Percentiles rank a stretch among this genome's conserved stretches.
These are phyloP conservation scores for Diplosphaera chodatii DNA, from an alignment of 139 green algal species.

Conservation along the genomic window DNA sequence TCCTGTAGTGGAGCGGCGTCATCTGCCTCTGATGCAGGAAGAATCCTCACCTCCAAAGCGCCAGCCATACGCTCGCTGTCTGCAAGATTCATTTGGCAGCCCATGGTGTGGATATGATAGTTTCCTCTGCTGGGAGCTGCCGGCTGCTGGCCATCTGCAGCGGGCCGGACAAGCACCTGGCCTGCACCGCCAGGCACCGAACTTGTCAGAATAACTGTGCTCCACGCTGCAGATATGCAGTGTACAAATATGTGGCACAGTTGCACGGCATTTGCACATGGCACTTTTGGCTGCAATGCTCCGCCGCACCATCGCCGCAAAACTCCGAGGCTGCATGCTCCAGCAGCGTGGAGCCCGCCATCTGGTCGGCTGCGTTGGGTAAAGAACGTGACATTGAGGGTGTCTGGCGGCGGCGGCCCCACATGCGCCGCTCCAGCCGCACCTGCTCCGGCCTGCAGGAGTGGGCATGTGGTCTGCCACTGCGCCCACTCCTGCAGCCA, in stretches of 20 bases:
- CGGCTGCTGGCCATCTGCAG: background rate
- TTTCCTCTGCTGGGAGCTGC: constrained; percentile 39
- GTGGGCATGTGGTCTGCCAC: background rate
- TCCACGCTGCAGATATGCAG: too few relatives aligned
- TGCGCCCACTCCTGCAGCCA: too few relatives aligned
- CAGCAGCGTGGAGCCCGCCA: background rate
- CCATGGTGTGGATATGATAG: constrained; percentile 95
- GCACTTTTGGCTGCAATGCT: too few relatives aligned
- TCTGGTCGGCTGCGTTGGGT: background rate
- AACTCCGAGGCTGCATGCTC: background rate
- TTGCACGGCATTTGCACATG: too few relatives aligned
- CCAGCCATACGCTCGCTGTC: constrained; percentile 96
- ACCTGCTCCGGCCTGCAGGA: background rate
- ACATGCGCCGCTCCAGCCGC: background rate
- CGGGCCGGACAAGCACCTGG: constrained; percentile 17
- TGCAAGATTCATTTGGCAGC: constrained; percentile 66
- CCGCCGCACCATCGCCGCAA: background rate
- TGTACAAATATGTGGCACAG: too few relatives aligned
- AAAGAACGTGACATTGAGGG: background rate
- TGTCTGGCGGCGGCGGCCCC: background rate
- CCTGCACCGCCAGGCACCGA: constrained; percentile 16
- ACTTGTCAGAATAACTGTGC: too few relatives aligned
- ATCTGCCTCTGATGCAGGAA: too few relatives aligned
- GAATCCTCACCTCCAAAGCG: constrained; percentile 64
- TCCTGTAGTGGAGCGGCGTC: too few relatives aligned